phyloP scores from a whole-genome alignment of 345 rosid genomes.

The Hibiscus trionum region DNA sequence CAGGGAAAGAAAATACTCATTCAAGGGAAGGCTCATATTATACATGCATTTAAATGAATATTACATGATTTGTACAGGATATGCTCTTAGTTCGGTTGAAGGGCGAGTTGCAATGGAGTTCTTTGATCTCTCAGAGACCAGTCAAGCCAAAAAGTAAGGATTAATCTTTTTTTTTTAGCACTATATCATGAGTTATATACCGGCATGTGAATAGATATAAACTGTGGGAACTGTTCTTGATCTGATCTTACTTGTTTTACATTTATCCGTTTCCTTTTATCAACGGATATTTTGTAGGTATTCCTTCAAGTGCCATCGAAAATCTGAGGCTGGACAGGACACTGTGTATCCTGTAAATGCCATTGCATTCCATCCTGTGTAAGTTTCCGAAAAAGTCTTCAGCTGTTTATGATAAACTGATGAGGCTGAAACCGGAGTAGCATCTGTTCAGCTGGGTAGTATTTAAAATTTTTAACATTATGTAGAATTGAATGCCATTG shows the following conservation, averaged over 20 bases:
- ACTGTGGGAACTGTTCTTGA: not conserved
- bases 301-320: slow-evolving; percentile 97
- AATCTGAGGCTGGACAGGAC: slow-evolving; percentile 95
- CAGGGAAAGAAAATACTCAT: not conserved
- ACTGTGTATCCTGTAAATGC: slow-evolving; percentile 93
- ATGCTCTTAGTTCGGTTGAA: slow-evolving; percentile 95
- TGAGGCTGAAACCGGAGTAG: not conserved
- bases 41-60: not conserved
- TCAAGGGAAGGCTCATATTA: not conserved
- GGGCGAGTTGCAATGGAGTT: slow-evolving; percentile 97
- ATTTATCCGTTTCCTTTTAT: not conserved
- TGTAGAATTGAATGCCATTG: not conserved
- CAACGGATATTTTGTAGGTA: slow-evolving; percentile 43
- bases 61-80: slow-evolving; percentile 48
- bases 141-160: slow-evolving; percentile 88
- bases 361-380: slow-evolving; percentile 97
- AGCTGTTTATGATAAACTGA: not conserved
- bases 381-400: slow-evolving; percentile 27
- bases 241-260: not conserved
- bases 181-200: not conserved
- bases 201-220: not conserved
- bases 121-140: slow-evolving; percentile 84
- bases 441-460: not conserved
- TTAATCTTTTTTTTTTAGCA: not conserved
- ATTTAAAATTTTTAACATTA: not conserved